Evolutionary conservation across 192 early-diverging fungal genomes (phyloP), one percentile per base, ranked within the genome.

Genomic region (Obelidium mucronatum): DNA sequence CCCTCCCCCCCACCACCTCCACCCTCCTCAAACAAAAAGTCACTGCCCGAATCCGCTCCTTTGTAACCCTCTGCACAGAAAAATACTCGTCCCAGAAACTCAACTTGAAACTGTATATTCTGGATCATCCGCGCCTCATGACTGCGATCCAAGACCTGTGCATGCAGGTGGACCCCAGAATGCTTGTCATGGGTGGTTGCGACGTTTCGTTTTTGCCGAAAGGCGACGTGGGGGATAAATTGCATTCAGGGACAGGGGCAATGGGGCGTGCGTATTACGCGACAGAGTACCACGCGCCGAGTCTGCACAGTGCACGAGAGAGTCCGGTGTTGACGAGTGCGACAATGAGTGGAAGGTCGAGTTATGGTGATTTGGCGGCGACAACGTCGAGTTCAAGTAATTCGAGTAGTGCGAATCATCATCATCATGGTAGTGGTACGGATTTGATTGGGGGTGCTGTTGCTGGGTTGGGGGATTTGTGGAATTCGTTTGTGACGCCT

Each of bases 11-110:
- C 5, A 22, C 17, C 33, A 75, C 36, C 13, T 66, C 30, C 26
- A 75, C 73, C 17, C 24, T 75, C 22, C 55, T 61, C 59, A 75
- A 61, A 34, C n/a, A 44, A 40, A 75, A 31, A 65, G 73, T 58
- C 59, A 75, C 73, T 2, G 19, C 73, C 24, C 73, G 73, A 39
- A 58, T 75, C 73, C 34, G 28, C 11, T 64, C 60, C 11, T 75
- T 75, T 44, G 15, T 75, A n/a, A 34, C n/a, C 5, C 73, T 75
- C 42, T 31, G 33, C 13, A 75, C 40, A 8, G 73, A 75, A 42
- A 34, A 15, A 33, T 75, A 75, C 40, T 15, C 42, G 15, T 8
- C 73, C 2, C 6, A 31, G n/a, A 24, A 8, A 22, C 56, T 61
- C 3, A 39, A 40, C 26, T 6, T 75, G 8, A 36, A 36, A 11